Evolutionary conservation across 192 early-diverging fungal genomes (phyloP), one percentile per base, ranked within the genome.

Genomic region (Obelidium mucronatum): DNA sequence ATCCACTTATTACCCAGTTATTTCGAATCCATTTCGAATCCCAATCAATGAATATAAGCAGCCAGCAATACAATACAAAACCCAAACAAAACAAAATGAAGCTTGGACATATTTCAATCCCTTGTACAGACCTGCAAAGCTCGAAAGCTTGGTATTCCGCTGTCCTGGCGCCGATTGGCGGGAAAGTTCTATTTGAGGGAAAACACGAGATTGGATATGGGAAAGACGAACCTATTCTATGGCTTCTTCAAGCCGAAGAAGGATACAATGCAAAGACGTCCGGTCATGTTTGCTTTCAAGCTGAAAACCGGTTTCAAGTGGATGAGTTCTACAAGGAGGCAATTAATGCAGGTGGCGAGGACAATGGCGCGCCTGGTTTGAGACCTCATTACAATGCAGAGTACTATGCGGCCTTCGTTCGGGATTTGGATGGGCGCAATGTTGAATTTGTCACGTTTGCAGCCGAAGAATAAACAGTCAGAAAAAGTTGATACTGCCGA

Each of bases 401-500:
- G 22, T 78, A 78, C 39, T 78, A 78, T 56, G 77, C 73, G 0
- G 77, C 77, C 8, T 78, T 78, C 3, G 73, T 78, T 8, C n/a
- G 53, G 19, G 77, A 78, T 61, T 71, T 60, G 2, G 77, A 78
- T 64, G 77, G 77, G 0, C 71, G 73, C 58, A 77, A 76, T 59
- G 5, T 78, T n/a, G 77, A 78, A 36, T 26, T 61, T 60, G 74
- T 78, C 22, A 60, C 58, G 17, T 60, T 60, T 60, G 11, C 58
- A 8, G 28, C 48, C 13, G 48, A 51, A 51, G 48, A 51, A 51
- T 51, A 51, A 51, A 51, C n/a, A 51, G n/a, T n/a, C 48, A 51
- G n/a, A 8, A 22, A 51, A 22, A 51, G 48, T 51, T 51, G 48
- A 15, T 51, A 15, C 13, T 51, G 48, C 48, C n/a, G 48, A 51